Evolutionary conservation across 2,329 filamentous ascomycete species (phyloP), one percentile per base, ranked within the genome.

Genomic region (Pezicula radicicola): DNA sequence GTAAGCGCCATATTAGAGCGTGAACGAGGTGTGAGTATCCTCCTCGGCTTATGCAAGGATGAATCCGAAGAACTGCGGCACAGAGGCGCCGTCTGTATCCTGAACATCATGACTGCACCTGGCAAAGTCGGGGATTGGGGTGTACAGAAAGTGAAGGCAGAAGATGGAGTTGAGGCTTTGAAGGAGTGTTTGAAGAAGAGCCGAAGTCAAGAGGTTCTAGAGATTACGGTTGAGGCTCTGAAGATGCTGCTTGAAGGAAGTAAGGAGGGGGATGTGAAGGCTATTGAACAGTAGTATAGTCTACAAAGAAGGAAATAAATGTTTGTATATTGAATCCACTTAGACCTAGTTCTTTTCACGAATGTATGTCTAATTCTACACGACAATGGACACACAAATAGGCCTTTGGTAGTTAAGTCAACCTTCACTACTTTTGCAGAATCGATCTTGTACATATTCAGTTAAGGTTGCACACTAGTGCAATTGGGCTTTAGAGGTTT

Each of bases 41-140:
- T 97, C n/a, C 70, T 99, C n/a, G 83, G 78, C 0, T 71, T 97
- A 65, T 96, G 91, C 63, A 74, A 76, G 15, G 91, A 96, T 57
- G 81, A 88, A 6, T 79, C 78, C 49, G 85, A 88, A 61, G 83
- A 86, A 51, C 64, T 92, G 52, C 74, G 83, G 47, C 83, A 87
- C 65, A 75, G 94, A 7, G 94, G 91, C 0, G 81, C 88, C 1
- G 90, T 93, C 25, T 83, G 86, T 52, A 67, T 94, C 15, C 77
- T 83, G 55, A 95, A 95, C 66, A 74, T 97, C 65, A 75, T 90
- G 6, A 76, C 76, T 10, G 80, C 81, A 4, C 83, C 87, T 7
- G 88, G 83, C 1, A 81, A 86, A 13, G 76, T 83, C 0, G 89
- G 88, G 0, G 71, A 77, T 51, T 72, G 75, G 55, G 88, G 83